Evolutionary conservation across 345 rosid species (phyloP), one percentile per base, ranked within the genome.

Genomic region (Triadica sebifera): DNA sequence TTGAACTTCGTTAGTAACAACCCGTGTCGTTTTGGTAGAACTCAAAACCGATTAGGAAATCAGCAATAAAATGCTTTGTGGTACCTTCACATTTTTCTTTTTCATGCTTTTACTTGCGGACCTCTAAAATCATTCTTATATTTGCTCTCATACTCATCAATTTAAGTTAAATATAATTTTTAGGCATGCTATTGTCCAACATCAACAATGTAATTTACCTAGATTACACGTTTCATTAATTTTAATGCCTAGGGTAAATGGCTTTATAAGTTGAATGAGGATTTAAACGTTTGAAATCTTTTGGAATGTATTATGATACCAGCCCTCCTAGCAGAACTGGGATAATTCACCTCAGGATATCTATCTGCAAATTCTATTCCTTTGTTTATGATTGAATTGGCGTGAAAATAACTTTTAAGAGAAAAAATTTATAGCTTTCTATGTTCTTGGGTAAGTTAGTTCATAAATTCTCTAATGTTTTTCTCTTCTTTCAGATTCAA

Each of bases 401-500:
- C 9, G 9, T 6, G 9, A n/a, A 55, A 55, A 20, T 22, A 56
- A 20, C 22, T 7, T 25, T 12, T 12, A 20, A 56, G 8, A 20
- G 20, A 12, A 56, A 56, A 20, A 9, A 20, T 24, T 22, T 56
- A 20, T 56, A 56, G 15, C 46, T 10, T 41, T 10, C 25, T 34
- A 11, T 70, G 9, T 43, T 20, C 45, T 37, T n/a, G 63, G 15
- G 62, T 12, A 1, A 37, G n/a, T 55, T 39, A 6, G 46, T 70
- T 52, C 43, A 13, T 39, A 16, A 12, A 16, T 15, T 12, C 2
- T 15, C 56, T 51, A 17, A 13, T 51, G 6, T 56, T 56, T 56
- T 56, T 56, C 45, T 41, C 45, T 41, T 41, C 47, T 10, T 43
- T 7, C 47, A 43, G 47, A 43, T 43, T 43, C 47, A 6, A 91